These are phyloP conservation scores for Thymus mandschuricus DNA, from an alignment of 257 asterid genomes.

Conservation along the genomic window DNA sequence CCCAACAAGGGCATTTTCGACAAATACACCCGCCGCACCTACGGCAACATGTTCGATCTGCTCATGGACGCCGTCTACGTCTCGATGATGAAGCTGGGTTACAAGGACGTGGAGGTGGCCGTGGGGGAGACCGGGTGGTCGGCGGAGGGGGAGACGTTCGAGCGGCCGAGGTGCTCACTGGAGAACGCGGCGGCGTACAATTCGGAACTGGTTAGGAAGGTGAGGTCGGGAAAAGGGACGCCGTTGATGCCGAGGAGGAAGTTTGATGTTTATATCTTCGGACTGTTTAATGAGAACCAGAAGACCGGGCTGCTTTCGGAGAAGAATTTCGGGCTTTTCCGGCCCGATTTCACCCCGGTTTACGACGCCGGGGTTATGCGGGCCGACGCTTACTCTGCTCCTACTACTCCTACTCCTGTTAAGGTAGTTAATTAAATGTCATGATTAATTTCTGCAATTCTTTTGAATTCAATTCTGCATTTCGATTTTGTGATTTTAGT, in stretches of 20 bases:
- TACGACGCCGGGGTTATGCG: slow-evolving; percentile 73
- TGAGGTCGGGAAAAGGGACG: slow-evolving; percentile 60
- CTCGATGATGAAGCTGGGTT: slow-evolving; percentile 76
- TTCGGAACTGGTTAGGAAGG: slow-evolving; percentile 60
- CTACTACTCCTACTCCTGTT: slow-evolving; percentile 24
- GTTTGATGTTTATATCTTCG: slow-evolving; percentile 69
- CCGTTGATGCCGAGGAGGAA: slow-evolving; percentile 76
- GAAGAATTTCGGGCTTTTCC: slow-evolving; percentile 81
- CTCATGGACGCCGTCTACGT: slow-evolving; percentile 65
- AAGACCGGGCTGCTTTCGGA: slow-evolving; percentile 70
- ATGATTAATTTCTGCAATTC: background rate
- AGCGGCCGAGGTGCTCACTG: slow-evolving; percentile 67
- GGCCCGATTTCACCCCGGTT: slow-evolving; percentile 70
- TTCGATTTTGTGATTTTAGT: too few species aligned
- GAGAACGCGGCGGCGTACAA: slow-evolving; percentile 76
- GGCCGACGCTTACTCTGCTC: slow-evolving; percentile 27
- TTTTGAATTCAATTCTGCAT: too few species aligned
- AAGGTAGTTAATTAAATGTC: slow-evolving; percentile 19
- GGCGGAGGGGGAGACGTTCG: slow-evolving; percentile 59
- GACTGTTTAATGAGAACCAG: slow-evolving; percentile 73
- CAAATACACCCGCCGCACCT: slow-evolving; percentile 38
- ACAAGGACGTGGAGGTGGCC: slow-evolving; percentile 68
- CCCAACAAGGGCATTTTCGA: slow-evolving; percentile 47
- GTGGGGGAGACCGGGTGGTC: slow-evolving; percentile 97
- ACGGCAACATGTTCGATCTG: slow-evolving; percentile 78